Evolutionary conservation across 2,329 filamentous ascomycete genomes (phyloP).

Genomic region (Ophiostoma angusticollis): DNA sequence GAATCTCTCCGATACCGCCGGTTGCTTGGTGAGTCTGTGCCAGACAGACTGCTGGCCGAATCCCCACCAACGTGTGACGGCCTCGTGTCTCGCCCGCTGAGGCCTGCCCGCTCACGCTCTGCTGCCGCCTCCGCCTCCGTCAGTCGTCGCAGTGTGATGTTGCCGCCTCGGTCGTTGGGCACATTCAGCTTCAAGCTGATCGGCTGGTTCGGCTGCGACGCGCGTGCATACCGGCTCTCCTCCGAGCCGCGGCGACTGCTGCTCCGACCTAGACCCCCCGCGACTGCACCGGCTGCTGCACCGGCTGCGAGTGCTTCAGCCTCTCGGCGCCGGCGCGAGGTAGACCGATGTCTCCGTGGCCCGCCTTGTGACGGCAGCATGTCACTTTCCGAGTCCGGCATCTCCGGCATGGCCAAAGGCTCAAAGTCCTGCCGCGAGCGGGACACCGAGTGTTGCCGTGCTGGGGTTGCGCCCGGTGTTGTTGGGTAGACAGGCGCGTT

Average conservation of each 20-base stretch:
- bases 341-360: conserved; percentile 27
- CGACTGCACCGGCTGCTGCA: conserved; percentile 22
- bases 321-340: conserved; percentile 31
- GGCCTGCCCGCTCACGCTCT: conserved; percentile 26
- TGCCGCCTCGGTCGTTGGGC: conserved; percentile 46
- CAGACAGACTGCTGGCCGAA: conserved; percentile 44
- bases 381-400: conserved; percentile 40
- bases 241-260: conserved; percentile 6
- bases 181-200: conserved; percentile 48
- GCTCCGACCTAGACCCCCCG: conserved; percentile 14
- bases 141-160: conserved; percentile 47
- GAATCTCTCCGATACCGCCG: conserved; percentile 43
- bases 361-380: conserved; percentile 29
- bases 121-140: conserved; percentile 44
- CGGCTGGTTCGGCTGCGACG: conserved; percentile 27
- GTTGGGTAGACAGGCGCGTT: conserved; percentile 10
- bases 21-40: conserved; percentile 36
- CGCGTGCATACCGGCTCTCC: conserved; percentile 2
- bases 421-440: conserved; percentile 28
- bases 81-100: conserved; percentile 23
- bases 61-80: conserved; percentile 19
- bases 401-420: conserved; percentile 36
- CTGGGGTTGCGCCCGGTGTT: conserved; percentile 4
- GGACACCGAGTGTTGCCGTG: conserved; percentile 21
- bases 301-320: conserved; percentile 34